These are phyloP conservation scores for Chamaecrista fasciculata DNA, from an alignment of 306 rosid genomes.

Conservation along the genomic window DNA sequence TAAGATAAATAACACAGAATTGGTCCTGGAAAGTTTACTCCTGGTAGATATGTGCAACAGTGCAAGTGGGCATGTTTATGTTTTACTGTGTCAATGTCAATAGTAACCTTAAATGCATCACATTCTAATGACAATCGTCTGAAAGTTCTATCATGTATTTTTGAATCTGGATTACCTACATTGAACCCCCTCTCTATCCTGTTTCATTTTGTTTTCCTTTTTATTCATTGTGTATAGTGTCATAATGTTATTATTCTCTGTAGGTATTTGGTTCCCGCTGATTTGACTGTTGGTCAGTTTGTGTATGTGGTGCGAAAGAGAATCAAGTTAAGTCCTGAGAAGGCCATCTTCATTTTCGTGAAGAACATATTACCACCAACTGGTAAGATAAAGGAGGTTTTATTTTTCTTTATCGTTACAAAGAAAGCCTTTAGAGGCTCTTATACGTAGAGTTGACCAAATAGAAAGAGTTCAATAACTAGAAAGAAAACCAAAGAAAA, in stretches of 20 bases:
- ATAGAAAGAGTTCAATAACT: too few species aligned
- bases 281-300: conserved; percentile 61
- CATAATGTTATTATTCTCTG: neutral
- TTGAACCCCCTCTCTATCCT: neutral
- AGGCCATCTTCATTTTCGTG: conserved; percentile 59
- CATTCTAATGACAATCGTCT: conserved; percentile 1
- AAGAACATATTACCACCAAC: conserved; percentile 58
- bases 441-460: too few species aligned
- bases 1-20: neutral
- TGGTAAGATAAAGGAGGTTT: conserved; percentile 28
- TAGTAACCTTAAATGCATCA: neutral
- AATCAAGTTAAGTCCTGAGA: conserved; percentile 59
- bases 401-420: too few species aligned
- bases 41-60: neutral
- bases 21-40: neutral
- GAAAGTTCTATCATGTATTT: neutral
- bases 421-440: too few species aligned
- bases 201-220: neutral
- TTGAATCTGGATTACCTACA: neutral
- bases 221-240: neutral
- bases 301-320: conserved; percentile 61
- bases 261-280: conserved; percentile 64
- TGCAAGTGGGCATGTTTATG: neutral
- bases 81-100: neutral
- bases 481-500: too few species aligned